Evolutionary conservation across 352 stramenopile species (phyloP).

Genomic region (Phytophthora agathidicida): DNA sequence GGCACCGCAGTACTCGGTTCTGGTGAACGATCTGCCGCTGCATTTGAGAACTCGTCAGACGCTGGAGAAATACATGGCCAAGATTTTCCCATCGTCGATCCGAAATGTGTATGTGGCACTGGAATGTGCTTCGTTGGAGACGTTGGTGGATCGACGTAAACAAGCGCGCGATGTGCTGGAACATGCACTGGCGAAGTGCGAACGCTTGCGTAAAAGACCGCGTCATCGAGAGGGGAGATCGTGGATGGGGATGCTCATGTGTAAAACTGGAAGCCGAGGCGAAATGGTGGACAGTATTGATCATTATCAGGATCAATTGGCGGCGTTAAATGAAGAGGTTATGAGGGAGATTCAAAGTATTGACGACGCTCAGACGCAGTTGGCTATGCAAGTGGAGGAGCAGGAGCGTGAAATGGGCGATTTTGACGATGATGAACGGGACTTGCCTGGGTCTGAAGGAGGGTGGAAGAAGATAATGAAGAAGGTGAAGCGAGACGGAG

Average conservation of each 20-base stretch:
- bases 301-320: conserved; percentile 60
- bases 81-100: conserved; percentile 69
- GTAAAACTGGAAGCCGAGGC: conserved; percentile 42
- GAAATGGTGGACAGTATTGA: conserved; percentile 65
- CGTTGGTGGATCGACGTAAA: conserved; percentile 59
- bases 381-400: conserved; percentile 49
- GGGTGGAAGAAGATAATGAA: conserved; percentile 8
- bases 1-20: conserved; percentile 72
- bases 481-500: conserved; percentile 14
- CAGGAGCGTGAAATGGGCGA: conserved; percentile 27
- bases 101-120: conserved; percentile 73
- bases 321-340: conserved; percentile 63
- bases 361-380: conserved; percentile 55
- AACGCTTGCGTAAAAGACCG: conserved; percentile 48
- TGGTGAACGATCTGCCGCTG: conserved; percentile 73
- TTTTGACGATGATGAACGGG: conserved; percentile 27
- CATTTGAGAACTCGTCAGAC: conserved; percentile 62
- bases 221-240: conserved; percentile 54
- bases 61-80: conserved; percentile 73
- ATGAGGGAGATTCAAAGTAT: conserved; percentile 68
- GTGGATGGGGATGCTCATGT: conserved; percentile 47
- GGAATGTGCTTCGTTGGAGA: conserved; percentile 66
- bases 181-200: conserved; percentile 53
- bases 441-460: conserved; percentile 16
- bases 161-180: conserved; percentile 52